Percentiles rank a stretch among this genome's conserved stretches.
Evolutionary conservation across 1,284 basidiomycete species (phyloP).

Genomic region (Mycena sp.): DNA sequence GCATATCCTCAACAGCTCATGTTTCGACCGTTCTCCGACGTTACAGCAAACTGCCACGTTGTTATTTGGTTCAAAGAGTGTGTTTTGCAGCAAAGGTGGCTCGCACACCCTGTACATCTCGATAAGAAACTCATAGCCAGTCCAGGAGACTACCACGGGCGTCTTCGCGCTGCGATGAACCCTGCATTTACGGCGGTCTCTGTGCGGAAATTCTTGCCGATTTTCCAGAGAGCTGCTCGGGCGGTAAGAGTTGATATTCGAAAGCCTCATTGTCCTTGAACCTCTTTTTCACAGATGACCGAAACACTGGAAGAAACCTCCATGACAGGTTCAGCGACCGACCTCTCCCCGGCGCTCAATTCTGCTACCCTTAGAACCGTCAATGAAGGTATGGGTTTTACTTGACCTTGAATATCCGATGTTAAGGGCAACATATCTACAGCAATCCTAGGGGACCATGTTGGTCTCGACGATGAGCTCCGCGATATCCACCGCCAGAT

Average conservation of each 20-base stretch:
- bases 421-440: too few relatives aligned
- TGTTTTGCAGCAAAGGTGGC: background rate
- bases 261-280: background rate
- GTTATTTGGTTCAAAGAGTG: background rate
- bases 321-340: background rate
- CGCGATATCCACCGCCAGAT: too few relatives aligned
- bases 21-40: background rate
- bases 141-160: background rate
- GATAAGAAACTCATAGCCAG: too few relatives aligned
- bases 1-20: slow-evolving; percentile 1
- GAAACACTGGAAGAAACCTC: background rate
- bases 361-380: background rate
- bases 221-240: background rate
- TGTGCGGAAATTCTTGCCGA: background rate
- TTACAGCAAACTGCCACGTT: background rate
- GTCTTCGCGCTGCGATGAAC: background rate
- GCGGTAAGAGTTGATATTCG: background rate
- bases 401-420: too few relatives aligned
- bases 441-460: too few relatives aligned
- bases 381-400: background rate
- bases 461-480: too few relatives aligned
- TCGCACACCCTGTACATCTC: too few relatives aligned
- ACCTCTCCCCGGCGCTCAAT: background rate
- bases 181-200: background rate
- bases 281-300: background rate